These are phyloP conservation scores for Thymus mandschuricus DNA, from an alignment of 257 asterid genomes.

Conservation along the genomic window DNA sequence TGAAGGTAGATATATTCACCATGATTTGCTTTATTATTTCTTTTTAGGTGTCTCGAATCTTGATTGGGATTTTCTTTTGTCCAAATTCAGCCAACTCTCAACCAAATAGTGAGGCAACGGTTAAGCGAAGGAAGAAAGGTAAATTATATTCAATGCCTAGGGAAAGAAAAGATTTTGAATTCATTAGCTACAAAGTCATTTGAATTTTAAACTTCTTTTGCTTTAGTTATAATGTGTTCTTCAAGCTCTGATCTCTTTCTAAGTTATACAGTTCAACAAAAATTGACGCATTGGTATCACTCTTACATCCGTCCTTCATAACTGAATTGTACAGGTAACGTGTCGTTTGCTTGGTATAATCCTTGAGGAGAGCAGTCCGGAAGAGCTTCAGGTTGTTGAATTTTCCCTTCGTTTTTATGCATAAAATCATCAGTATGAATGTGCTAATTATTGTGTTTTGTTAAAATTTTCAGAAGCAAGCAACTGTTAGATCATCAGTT, in stretches of 20 bases:
- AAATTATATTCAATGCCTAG: constrained; percentile 32
- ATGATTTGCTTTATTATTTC: background rate
- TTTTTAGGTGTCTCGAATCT: constrained; percentile 16
- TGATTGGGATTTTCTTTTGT: constrained; percentile 2
- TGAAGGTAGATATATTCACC: constrained; percentile 49
- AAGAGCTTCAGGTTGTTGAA: constrained; percentile 79
- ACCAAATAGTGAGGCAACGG: constrained; percentile 83
- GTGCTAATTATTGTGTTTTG: constrained; percentile 30
- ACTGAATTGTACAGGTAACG: constrained; percentile 62
- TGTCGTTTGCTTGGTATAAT: constrained; percentile 83
- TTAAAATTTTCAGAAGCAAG: constrained; percentile 70
- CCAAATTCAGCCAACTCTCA: constrained; percentile 75
- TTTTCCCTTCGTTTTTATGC: constrained; percentile 16
- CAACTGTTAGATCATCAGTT: constrained; percentile 81
- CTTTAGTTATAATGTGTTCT: background rate
- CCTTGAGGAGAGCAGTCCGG: constrained; percentile 82
- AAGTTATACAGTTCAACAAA: background rate
- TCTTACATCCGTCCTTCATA: constrained; percentile 17
- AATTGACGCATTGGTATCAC: constrained; percentile 9
- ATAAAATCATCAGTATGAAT: constrained; percentile 11
- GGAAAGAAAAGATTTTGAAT: background rate
- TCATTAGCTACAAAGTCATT: background rate
- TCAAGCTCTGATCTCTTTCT: background rate
- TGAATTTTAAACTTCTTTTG: no score
- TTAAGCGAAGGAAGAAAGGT: constrained; percentile 95